These are phyloP conservation scores for Colletotrichum costaricense DNA, from an alignment of 2,329 filamentous ascomycete species.

Conservation along the genomic window DNA sequence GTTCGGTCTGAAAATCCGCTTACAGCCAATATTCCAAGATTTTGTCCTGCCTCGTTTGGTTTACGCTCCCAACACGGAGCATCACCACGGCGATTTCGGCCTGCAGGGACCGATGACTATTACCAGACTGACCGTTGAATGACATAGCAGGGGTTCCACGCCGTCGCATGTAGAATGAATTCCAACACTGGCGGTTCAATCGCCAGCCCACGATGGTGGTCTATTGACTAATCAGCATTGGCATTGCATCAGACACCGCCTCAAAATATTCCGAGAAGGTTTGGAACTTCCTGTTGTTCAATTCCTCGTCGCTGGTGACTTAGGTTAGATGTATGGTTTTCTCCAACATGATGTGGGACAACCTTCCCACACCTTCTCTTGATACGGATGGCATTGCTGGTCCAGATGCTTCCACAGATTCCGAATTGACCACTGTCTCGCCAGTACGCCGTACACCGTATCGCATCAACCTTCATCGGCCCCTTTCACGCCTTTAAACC, in stretches of 20 bases:
- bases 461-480: neutral
- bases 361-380: neutral
- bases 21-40: neutral
- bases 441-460: neutral
- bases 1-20: neutral
- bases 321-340: neutral
- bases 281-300: neutral
- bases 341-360: neutral
- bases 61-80: neutral
- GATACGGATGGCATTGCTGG: neutral
- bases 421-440: neutral
- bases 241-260: no score
- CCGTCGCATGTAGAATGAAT: neutral
- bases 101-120: neutral
- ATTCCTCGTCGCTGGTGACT: neutral
- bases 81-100: neutral
- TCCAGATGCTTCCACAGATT: neutral
- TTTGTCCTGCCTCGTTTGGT: neutral
- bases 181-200: neutral
- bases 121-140: neutral
- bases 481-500: neutral
- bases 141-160: neutral
- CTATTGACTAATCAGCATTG: no score
- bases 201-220: neutral
- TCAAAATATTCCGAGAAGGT: no score